Evolutionary conservation across 2,329 filamentous ascomycete species (phyloP).

Genomic region (Penicillium concentricum): DNA sequence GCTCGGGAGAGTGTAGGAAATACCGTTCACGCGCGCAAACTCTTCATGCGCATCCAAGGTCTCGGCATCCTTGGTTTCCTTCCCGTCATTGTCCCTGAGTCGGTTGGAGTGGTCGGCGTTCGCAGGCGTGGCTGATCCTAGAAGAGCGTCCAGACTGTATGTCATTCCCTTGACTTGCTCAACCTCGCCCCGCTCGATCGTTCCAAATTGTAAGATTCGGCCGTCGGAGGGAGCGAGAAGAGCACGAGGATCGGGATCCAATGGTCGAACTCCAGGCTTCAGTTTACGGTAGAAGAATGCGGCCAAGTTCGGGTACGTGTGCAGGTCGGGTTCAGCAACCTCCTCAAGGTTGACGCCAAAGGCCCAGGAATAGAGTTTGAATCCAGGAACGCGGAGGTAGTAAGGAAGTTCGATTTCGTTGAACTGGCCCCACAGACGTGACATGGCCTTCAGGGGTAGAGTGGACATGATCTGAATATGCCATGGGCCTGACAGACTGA

Average conservation of each 20-base stretch:
- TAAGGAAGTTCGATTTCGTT: conserved; percentile 88
- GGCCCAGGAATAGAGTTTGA: conserved; percentile 84
- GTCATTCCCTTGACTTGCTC: conserved; percentile 99
- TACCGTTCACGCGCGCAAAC: conserved; percentile 91
- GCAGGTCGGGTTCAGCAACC: conserved; percentile 83
- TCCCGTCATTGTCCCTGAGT: conserved; percentile 33
- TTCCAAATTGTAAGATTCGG: conserved; percentile 84
- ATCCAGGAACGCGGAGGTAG: conserved; percentile 82
- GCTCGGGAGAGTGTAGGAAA: conserved; percentile 87
- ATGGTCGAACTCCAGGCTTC: conserved; percentile 80
- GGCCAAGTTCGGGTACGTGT: conserved; percentile 86
- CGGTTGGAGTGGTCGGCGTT: conserved; percentile 40
- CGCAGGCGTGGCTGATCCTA: conserved; percentile 62
- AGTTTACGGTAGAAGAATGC: conserved; percentile 96
- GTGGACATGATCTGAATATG: conserved; percentile 94
- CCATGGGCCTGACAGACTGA: conserved; percentile 85
- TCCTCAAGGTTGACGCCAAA: conserved; percentile 92
- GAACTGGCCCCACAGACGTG: conserved; percentile 84
- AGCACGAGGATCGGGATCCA: conserved; percentile 77
- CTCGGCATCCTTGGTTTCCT: conserved; percentile 52
- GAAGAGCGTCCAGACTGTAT: conserved; percentile 88
- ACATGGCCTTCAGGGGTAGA: conserved; percentile 84
- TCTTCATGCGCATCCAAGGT: conserved; percentile 80
- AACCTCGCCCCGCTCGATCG: conserved; percentile 88
- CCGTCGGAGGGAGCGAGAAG: conserved; percentile 88